Conservation (phyloP, 2,329 filamentous ascomycete genomes). For the Cladophialophora chaetospira region DNA sequence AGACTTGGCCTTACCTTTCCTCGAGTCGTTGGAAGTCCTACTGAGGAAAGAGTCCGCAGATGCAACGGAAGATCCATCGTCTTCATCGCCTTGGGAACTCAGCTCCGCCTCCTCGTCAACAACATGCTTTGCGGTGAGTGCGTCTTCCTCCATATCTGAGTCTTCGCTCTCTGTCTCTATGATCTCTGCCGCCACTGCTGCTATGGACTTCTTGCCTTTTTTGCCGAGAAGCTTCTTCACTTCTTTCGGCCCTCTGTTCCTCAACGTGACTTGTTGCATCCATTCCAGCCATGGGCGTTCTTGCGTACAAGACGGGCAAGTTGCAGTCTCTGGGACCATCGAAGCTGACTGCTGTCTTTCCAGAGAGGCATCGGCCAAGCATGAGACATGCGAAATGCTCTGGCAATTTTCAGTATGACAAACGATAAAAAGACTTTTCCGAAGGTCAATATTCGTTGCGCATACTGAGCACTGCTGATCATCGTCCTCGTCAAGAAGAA, state of each 20-base stretch:
- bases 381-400: slow-evolving; percentile 57
- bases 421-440: slow-evolving; percentile 49
- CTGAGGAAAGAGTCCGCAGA: slow-evolving; percentile 28
- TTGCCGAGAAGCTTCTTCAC: slow-evolving; percentile 68
- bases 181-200: slow-evolving; percentile 35
- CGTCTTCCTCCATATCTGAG: slow-evolving; percentile 26
- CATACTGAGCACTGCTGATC: slow-evolving; percentile 54
- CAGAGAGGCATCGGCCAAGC: slow-evolving; percentile 57
- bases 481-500: slow-evolving; percentile 43
- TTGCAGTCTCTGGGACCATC: slow-evolving; percentile 68
- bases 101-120: slow-evolving; percentile 25
- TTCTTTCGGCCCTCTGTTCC: slow-evolving; percentile 70
- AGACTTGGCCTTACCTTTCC: neutral
- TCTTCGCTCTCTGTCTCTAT: slow-evolving; percentile 24
- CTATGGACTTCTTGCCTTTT: slow-evolving; percentile 38
- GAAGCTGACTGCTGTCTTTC: slow-evolving; percentile 42
- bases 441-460: slow-evolving; percentile 40
- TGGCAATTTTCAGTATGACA: slow-evolving; percentile 55
- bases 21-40: slow-evolving; percentile 2
- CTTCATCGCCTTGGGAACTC: slow-evolving; percentile 23
- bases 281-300: slow-evolving; percentile 71
- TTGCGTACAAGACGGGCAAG: slow-evolving; percentile 69
- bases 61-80: slow-evolving; percentile 33
- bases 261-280: slow-evolving; percentile 78
- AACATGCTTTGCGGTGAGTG: slow-evolving; percentile 13